Conservation (phyloP, 495 filamentous ascomycete species). For the Hypoxylon subgilvum region DNA sequence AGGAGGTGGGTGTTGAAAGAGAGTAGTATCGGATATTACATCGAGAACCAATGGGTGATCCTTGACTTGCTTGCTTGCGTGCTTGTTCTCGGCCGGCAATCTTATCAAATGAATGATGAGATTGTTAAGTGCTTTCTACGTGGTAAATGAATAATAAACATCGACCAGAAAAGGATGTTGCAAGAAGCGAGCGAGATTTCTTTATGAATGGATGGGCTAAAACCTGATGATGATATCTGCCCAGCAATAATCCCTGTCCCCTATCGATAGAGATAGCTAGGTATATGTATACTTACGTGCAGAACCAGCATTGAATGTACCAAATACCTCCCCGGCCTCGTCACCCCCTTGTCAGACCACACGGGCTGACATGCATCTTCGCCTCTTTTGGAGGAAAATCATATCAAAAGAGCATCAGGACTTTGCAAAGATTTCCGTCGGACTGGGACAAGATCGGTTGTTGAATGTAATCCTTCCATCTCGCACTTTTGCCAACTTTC, state of each 20-base stretch:
- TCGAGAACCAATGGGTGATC: constrained; percentile 2
- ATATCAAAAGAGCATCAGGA: constrained; percentile 16
- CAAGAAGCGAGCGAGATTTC: constrained; percentile 17
- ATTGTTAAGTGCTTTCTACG: constrained; percentile 11
- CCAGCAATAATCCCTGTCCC: constrained; percentile 31
- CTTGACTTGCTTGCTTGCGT: background rate
- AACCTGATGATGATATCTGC: constrained; percentile 34
- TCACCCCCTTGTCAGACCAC: constrained; percentile 36
- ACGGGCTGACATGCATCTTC: constrained; percentile 37
- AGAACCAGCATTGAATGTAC: background rate
- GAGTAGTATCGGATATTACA: too few relatives aligned
- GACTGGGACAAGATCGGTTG: constrained; percentile 22
- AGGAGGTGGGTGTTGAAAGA: too few relatives aligned
- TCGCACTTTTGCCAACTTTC: constrained; percentile 1
- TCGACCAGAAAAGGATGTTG: constrained; percentile 8
- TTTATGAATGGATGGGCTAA: constrained; percentile 20
- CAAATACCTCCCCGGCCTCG: constrained; percentile 13
- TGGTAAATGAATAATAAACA: constrained; percentile 17
- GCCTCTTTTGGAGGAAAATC: constrained; percentile 17
- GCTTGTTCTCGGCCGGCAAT: background rate
- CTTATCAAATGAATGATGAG: constrained; percentile 19
- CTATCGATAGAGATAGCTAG: constrained; percentile 25
- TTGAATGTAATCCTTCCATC: constrained; percentile 25
- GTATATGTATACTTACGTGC: background rate
- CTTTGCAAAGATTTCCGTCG: constrained; percentile 19